These are phyloP conservation scores for Microcyclospora tardicrescens DNA, from an alignment of 2,329 filamentous ascomycete species.

Conservation along the genomic window DNA sequence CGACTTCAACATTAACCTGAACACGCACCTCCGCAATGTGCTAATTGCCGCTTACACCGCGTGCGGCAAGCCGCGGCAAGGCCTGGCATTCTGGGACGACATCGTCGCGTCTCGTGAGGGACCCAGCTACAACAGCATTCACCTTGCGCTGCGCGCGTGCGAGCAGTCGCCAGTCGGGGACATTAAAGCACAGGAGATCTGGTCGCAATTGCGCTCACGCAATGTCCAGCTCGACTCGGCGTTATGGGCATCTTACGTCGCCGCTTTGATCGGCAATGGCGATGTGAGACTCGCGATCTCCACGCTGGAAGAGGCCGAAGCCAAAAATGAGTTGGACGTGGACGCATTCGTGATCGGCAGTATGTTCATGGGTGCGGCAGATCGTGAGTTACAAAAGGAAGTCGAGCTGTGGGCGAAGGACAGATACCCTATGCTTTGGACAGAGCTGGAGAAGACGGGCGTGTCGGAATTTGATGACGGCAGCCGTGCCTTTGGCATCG, in stretches of 20 bases:
- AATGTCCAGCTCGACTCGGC: conserved; percentile 63
- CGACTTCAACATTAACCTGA: conserved; percentile 65
- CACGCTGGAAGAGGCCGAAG: conserved; percentile 54
- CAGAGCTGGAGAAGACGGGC: conserved; percentile 45
- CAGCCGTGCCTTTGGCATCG: conserved; percentile 6
- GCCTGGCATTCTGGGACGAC: conserved; percentile 69
- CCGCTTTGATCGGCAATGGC: conserved; percentile 60
- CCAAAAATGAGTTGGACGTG: conserved; percentile 53
- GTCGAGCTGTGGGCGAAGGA: conserved; percentile 63
- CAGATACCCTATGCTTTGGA: conserved; percentile 58
- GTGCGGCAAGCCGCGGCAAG: conserved; percentile 51
- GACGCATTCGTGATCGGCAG: conserved; percentile 63
- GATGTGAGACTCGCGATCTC: conserved; percentile 54
- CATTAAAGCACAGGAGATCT: conserved; percentile 43
- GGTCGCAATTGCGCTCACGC: conserved; percentile 57
- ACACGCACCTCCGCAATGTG: conserved; percentile 66
- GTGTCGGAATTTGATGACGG: conserved; percentile 8
- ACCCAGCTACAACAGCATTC: conserved; percentile 67
- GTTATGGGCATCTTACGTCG: conserved; percentile 66
- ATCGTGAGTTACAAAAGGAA: conserved; percentile 45
- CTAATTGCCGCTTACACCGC: conserved; percentile 76
- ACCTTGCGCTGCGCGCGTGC: conserved; percentile 68
- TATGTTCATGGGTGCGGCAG: conserved; percentile 60
- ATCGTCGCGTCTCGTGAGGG: conserved; percentile 78
- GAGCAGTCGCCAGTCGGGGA: conserved; percentile 44